Conservation (phyloP, 305 asterid genomes). For the Rubia tinctorum region DNA sequence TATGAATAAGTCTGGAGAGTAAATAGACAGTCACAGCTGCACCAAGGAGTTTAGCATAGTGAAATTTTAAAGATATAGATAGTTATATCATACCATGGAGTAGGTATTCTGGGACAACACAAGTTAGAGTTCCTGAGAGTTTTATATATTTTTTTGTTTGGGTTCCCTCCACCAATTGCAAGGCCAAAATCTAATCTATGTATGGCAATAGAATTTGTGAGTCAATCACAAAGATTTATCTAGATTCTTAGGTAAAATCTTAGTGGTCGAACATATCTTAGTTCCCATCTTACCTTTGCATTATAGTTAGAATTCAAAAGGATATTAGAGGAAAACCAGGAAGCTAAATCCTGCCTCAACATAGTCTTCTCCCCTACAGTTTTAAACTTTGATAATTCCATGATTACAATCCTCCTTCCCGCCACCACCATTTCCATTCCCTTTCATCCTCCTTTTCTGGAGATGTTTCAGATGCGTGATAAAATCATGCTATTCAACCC, state of each 20-base stretch:
- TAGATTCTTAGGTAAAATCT: neutral
- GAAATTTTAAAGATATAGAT: slow-evolving; percentile 6
- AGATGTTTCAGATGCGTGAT: slow-evolving; percentile 87
- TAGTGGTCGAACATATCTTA: neutral
- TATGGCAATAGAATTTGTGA: slow-evolving; percentile 26
- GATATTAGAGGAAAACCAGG: too few species aligned
- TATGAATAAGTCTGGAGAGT: neutral
- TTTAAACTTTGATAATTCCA: slow-evolving; percentile 76
- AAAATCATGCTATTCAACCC: slow-evolving; percentile 92
- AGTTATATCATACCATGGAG: slow-evolving; percentile 55
- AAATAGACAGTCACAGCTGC: neutral
- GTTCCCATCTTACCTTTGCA: slow-evolving; percentile 62
- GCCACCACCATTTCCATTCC: too few species aligned
- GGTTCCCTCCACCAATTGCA: slow-evolving; percentile 55
- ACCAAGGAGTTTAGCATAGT: neutral
- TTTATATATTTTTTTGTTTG: slow-evolving; percentile 46
- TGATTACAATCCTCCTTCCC: slow-evolving; percentile 60
- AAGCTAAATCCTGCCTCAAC: slow-evolving; percentile 62
- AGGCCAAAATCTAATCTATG: too few species aligned
- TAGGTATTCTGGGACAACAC: slow-evolving; percentile 87
- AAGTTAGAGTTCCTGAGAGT: slow-evolving; percentile 86
- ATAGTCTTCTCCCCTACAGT: slow-evolving; percentile 72
- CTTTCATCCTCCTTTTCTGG: slow-evolving; percentile 75
- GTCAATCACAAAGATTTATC: neutral
- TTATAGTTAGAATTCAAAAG: slow-evolving; percentile 68